A percentile compares a stretch with the other conserved stretches of the same genome.
Evolutionary conservation across 179 eudicot genomes (phyloP).

Genomic region (Silene coronaria): DNA sequence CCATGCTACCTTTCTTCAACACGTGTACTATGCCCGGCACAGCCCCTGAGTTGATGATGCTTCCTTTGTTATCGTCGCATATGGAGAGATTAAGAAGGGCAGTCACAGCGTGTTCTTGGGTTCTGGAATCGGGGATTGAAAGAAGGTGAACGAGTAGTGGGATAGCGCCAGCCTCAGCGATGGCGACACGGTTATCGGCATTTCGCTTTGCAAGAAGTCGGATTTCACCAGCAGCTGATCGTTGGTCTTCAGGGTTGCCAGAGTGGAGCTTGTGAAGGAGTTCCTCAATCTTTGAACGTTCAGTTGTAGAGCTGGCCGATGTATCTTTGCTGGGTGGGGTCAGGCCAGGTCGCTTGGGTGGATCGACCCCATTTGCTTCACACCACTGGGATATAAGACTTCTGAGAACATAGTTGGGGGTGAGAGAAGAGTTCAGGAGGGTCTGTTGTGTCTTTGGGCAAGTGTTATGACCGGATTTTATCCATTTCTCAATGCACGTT

Average conservation of each 20-base stretch:
- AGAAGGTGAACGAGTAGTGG: slow-evolving; percentile 68
- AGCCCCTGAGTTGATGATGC: slow-evolving; percentile 66
- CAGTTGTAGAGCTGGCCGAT: slow-evolving; percentile 62
- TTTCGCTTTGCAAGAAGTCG: slow-evolving; percentile 89
- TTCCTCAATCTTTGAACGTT: slow-evolving; percentile 50
- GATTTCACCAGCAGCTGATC: slow-evolving; percentile 76
- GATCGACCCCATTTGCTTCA: slow-evolving; percentile 75
- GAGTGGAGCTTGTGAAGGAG: slow-evolving; percentile 61
- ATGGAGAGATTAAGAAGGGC: slow-evolving; percentile 93
- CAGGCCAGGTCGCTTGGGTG: slow-evolving; percentile 56
- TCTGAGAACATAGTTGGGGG: slow-evolving; percentile 78
- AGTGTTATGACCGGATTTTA: slow-evolving; percentile 67
- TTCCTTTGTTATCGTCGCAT: slow-evolving; percentile 79
- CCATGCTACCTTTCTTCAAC: slow-evolving; percentile 83
- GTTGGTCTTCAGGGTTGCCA: slow-evolving; percentile 56
- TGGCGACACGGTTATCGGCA: slow-evolving; percentile 76
- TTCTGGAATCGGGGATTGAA: slow-evolving; percentile 58
- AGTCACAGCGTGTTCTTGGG: slow-evolving; percentile 89
- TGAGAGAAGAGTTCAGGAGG: slow-evolving; percentile 55
- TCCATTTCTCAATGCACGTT: slow-evolving; percentile 86
- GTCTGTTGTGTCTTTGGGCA: slow-evolving; percentile 93
- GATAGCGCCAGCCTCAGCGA: slow-evolving; percentile 89
- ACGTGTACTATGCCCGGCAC: slow-evolving; percentile 82
- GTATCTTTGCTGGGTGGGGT: slow-evolving; percentile 34
- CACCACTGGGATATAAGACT: slow-evolving; percentile 97